Evolutionary conservation across 2,329 filamentous ascomycete genomes (phyloP).

Genomic region (Parastagonospora avenae): DNA sequence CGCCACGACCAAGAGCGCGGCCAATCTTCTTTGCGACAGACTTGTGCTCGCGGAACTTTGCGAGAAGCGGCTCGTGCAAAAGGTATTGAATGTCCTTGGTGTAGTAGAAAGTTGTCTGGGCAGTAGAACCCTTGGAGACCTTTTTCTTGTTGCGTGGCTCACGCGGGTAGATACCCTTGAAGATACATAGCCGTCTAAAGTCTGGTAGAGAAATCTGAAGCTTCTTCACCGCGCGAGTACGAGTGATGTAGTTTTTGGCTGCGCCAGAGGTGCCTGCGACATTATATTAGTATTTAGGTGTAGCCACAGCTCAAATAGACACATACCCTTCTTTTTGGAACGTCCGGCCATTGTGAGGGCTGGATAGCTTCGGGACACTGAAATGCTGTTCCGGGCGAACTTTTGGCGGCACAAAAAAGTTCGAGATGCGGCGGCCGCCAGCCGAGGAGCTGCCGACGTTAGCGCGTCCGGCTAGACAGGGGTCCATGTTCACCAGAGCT

Average conservation of each 20-base stretch:
- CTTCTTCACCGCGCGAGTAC: slow-evolving; percentile 96
- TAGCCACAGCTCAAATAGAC: slow-evolving; percentile 1
- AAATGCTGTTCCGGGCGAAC: slow-evolving; percentile 5
- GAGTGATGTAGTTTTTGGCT: slow-evolving; percentile 97
- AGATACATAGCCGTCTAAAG: slow-evolving; percentile 98
- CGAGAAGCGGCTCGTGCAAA: slow-evolving; percentile 90
- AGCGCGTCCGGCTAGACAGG: slow-evolving; percentile 22
- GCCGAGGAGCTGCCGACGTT: slow-evolving; percentile 25
- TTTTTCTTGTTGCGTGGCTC: slow-evolving; percentile 98
- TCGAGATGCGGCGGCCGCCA: slow-evolving; percentile 24
- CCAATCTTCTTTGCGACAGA: slow-evolving; percentile 97
- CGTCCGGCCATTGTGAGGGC: slow-evolving; percentile 39
- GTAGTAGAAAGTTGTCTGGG: slow-evolving; percentile 89
- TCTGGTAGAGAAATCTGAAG: slow-evolving; percentile 96
- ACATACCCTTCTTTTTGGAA: slow-evolving; percentile 67
- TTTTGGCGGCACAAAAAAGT: slow-evolving; percentile 40
- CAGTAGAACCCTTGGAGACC: slow-evolving; percentile 86
- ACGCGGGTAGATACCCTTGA: slow-evolving; percentile 98
- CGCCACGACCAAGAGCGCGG: slow-evolving; percentile 85
- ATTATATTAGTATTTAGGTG: slow-evolving; percentile 19
- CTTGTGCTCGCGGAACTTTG: slow-evolving; percentile 97
- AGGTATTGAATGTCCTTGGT: slow-evolving; percentile 98
- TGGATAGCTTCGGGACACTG: slow-evolving; percentile 5
- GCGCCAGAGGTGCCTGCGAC: slow-evolving; percentile 76
- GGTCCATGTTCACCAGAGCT: slow-evolving; percentile 14